phyloP scores from a whole-genome alignment of 306 rosid species.

The Albizia julibrissin region DNA sequence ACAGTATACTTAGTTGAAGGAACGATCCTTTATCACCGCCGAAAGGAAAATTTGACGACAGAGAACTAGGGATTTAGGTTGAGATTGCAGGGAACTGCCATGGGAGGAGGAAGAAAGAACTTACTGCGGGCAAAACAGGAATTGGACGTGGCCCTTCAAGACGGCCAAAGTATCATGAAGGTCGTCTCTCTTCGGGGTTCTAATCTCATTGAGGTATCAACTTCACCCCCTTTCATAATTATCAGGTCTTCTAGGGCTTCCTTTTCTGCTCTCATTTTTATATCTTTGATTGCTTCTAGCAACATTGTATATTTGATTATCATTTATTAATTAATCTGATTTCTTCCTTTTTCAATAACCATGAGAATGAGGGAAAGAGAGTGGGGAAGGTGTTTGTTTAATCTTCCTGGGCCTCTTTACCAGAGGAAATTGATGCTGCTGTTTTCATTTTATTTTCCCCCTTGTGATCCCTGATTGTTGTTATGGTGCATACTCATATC shows the following conservation, averaged over 20 bases:
- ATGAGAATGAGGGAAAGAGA: background rate
- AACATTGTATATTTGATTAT: background rate
- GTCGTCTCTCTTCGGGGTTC: slow-evolving; percentile 85
- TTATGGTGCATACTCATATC: background rate
- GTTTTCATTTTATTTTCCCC: background rate
- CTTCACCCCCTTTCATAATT: background rate
- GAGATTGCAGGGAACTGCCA: slow-evolving; percentile 12
- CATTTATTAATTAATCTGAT: background rate
- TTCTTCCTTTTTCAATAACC: background rate
- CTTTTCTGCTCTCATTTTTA: background rate
- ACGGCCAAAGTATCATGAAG: slow-evolving; percentile 66
- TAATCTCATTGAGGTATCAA: slow-evolving; percentile 73
- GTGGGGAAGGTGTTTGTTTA: background rate
- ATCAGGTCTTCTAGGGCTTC: background rate
- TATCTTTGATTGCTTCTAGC: background rate
- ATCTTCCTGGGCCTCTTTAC: background rate
- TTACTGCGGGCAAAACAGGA: slow-evolving; percentile 65
- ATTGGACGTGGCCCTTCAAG: slow-evolving; percentile 48
- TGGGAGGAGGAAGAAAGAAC: slow-evolving; percentile 95
- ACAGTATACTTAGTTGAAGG: background rate
- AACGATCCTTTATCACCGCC: background rate
- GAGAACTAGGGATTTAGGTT: background rate
- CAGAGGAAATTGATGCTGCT: background rate
- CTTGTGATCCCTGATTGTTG: no score
- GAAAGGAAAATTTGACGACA: background rate